Percentiles rank a stretch among this genome's conserved stretches.
phyloP scores from a whole-genome alignment of 2,329 filamentous ascomycete genomes.

The Diplodia seriata region DNA sequence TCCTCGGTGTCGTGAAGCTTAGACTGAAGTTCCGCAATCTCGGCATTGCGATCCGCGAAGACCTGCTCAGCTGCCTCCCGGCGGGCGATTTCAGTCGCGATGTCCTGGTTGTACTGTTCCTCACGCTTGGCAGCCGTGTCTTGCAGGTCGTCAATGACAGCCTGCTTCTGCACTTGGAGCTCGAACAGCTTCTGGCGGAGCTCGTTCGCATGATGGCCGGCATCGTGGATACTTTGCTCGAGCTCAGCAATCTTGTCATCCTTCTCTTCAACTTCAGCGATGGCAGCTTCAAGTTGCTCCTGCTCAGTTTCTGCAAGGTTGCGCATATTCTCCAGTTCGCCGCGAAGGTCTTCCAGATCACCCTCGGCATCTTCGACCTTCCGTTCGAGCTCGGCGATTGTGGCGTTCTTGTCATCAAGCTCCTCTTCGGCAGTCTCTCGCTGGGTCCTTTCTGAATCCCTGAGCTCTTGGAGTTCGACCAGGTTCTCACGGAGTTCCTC shows the following conservation, averaged over 20 bases:
- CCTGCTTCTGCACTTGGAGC: slow-evolving; percentile 52
- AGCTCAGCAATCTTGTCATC: slow-evolving; percentile 52
- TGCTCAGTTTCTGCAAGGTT: slow-evolving; percentile 51
- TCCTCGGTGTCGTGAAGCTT: slow-evolving; percentile 44
- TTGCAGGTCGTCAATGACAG: slow-evolving; percentile 49
- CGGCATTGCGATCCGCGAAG: slow-evolving; percentile 43
- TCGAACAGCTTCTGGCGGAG: slow-evolving; percentile 57
- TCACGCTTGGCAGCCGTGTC: slow-evolving; percentile 49
- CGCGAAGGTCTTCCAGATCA: slow-evolving; percentile 40
- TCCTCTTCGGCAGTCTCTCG: slow-evolving; percentile 48
- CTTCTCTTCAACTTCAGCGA: slow-evolving; percentile 52
- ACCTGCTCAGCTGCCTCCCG: slow-evolving; percentile 49
- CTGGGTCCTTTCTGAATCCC: slow-evolving; percentile 43
- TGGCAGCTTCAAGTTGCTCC: slow-evolving; percentile 52
- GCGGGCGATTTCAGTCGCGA: slow-evolving; percentile 48
- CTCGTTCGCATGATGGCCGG: slow-evolving; percentile 56
- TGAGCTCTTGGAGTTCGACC: slow-evolving; percentile 43
- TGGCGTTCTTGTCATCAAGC: slow-evolving; percentile 46
- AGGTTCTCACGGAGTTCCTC: slow-evolving; percentile 45
- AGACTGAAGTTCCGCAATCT: slow-evolving; percentile 46
- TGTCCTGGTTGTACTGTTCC: slow-evolving; percentile 47
- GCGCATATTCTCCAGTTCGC: slow-evolving; percentile 48
- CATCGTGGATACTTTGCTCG: slow-evolving; percentile 48
- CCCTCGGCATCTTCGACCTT: slow-evolving; percentile 45
- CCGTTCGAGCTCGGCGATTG: slow-evolving; percentile 48